A percentile compares a stretch with the other conserved stretches of the same genome.
phyloP scores from a whole-genome alignment of 768 basidiomycete species.

The Termitomyces sp. region DNA sequence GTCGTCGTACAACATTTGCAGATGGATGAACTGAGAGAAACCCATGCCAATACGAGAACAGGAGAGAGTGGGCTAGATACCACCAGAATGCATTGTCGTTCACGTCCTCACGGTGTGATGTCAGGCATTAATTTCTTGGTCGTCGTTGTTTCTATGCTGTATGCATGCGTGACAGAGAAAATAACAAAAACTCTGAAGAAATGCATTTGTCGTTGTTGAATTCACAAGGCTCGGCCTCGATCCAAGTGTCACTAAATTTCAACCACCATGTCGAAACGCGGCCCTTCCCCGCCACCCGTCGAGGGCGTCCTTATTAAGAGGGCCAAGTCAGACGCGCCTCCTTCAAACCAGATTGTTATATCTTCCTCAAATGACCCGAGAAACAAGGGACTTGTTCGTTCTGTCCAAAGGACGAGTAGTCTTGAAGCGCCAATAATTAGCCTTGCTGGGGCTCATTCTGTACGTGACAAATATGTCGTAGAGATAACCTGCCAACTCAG shows the following conservation, averaged over 20 bases:
- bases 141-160: background rate
- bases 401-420: conserved; percentile 86
- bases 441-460: conserved; percentile 80
- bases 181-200: background rate
- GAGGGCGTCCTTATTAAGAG: conserved; percentile 59
- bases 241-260: background rate
- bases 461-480: conserved; percentile 29
- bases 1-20: background rate
- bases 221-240: background rate
- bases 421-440: conserved; percentile 93
- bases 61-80: no score
- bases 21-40: background rate
- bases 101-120: background rate
- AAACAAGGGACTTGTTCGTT: conserved; percentile 75
- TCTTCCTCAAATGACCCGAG: conserved; percentile 70
- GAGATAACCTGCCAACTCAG: background rate
- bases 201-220: conserved; percentile 9
- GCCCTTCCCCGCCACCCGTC: conserved; percentile 51
- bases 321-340: conserved; percentile 44
- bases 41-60: no score
- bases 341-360: conserved; percentile 64
- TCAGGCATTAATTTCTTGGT: background rate
- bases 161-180: no score
- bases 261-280: conserved; percentile 65
- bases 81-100: no score